phyloP scores from a whole-genome alignment of 2,329 filamentous ascomycete species.

The Aschersonia sp. region DNA sequence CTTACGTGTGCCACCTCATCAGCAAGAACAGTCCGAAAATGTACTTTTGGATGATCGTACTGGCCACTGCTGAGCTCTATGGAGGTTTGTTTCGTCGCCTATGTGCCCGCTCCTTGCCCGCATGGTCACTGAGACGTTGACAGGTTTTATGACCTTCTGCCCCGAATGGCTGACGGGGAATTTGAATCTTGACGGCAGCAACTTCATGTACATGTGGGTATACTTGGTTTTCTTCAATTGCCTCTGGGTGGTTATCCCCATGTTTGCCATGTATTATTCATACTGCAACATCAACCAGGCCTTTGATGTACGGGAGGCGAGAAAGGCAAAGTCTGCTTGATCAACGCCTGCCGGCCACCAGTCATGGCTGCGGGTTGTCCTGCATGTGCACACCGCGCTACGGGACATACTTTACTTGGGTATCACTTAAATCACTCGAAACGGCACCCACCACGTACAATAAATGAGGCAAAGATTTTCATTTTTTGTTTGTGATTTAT shows the following conservation, averaged over 20 bases:
- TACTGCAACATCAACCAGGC: slow-evolving; percentile 40
- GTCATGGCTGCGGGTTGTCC: background rate
- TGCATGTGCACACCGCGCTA: background rate
- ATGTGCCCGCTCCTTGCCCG: background rate
- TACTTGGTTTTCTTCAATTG: slow-evolving; percentile 57
- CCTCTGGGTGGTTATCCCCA: slow-evolving; percentile 50
- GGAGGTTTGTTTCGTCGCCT: slow-evolving; percentile 27
- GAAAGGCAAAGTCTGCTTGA: background rate
- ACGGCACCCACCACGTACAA: background rate
- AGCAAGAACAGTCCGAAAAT: slow-evolving; percentile 37
- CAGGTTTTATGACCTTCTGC: slow-evolving; percentile 57
- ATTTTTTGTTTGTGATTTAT: slow-evolving; percentile 1
- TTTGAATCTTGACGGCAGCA: slow-evolving; percentile 47
- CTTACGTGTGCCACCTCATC: slow-evolving; percentile 46
- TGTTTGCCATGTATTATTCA: slow-evolving; percentile 42
- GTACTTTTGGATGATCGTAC: slow-evolving; percentile 48
- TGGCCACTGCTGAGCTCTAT: slow-evolving; percentile 53
- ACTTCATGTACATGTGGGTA: slow-evolving; percentile 55
- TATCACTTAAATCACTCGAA: too few species aligned
- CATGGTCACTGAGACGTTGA: background rate
- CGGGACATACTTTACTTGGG: too few species aligned
- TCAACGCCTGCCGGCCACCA: background rate
- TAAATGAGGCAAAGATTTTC: background rate
- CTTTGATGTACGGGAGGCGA: slow-evolving; percentile 20
- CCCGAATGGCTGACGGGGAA: slow-evolving; percentile 53